A percentile compares a stretch with the other conserved stretches of the same genome.
Conservation (phyloP, 2,329 filamentous ascomycete genomes). For the Colletotrichum chrysophilum region DNA sequence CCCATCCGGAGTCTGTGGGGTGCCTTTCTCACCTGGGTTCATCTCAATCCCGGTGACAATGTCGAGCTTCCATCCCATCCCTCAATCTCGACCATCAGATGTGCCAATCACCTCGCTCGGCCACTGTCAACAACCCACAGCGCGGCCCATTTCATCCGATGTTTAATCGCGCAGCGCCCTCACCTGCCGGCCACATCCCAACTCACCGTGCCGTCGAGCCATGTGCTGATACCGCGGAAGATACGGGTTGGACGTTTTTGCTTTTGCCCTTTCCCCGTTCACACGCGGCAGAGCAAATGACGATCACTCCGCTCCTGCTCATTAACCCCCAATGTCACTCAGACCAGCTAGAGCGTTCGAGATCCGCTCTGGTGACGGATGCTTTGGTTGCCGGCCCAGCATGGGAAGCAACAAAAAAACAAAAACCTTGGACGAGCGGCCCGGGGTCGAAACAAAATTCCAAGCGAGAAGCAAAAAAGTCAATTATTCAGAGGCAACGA, state of each 20-base stretch:
- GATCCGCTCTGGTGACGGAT: not conserved
- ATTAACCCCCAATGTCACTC: not conserved
- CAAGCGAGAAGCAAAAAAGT: not conserved
- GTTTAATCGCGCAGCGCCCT: conserved; percentile 16
- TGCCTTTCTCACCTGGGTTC: not conserved
- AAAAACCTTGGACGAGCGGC: not conserved
- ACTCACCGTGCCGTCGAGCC: not conserved
- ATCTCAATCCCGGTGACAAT: not conserved
- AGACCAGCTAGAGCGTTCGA: not conserved
- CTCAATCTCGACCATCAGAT: not conserved
- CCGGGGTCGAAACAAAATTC: not conserved
- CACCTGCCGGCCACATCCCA: conserved; percentile 3
- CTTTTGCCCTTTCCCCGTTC: not conserved
- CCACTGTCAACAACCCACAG: not conserved
- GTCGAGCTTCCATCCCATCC: not conserved
- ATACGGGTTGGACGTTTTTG: not conserved
- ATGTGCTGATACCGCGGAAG: conserved; percentile 11
- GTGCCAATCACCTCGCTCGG: conserved; percentile 5
- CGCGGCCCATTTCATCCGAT: conserved; percentile 12
- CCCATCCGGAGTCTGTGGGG: not conserved
- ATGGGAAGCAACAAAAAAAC: not conserved
- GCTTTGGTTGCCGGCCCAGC: not conserved
- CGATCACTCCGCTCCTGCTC: conserved; percentile 3
- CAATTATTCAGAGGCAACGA: not conserved
- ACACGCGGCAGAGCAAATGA: not conserved